Conservation (phyloP, 345 rosid species). For the Eucalyptus lansdowneana region DNA sequence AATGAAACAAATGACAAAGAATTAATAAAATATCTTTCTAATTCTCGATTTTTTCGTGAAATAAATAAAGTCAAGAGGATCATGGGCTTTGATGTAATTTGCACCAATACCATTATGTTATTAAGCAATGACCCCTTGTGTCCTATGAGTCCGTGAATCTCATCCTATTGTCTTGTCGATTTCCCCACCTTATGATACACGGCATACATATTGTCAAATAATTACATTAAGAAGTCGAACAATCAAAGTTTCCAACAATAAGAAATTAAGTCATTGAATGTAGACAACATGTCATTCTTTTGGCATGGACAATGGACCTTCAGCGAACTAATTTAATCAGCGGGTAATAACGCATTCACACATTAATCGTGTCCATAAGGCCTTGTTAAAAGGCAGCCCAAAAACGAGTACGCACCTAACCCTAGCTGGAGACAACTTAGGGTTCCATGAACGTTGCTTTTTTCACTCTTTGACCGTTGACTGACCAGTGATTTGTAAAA, state of each 20-base stretch:
- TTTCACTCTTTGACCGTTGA: not conserved
- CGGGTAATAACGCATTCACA: not conserved
- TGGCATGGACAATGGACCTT: not conserved
- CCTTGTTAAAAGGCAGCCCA: not conserved
- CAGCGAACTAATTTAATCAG: not conserved
- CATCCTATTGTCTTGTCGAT: not conserved
- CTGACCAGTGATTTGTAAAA: not conserved
- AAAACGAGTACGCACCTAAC: not conserved
- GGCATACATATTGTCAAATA: rapidly evolving
- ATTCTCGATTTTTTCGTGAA: not conserved
- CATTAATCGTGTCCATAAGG: not conserved
- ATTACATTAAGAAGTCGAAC: not conserved
- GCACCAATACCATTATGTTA: not conserved
- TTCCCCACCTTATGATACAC: not conserved
- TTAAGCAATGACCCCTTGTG: not conserved
- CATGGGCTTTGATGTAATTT: not conserved
- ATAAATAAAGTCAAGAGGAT: not conserved
- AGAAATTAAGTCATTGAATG: not conserved
- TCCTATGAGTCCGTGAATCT: not conserved
- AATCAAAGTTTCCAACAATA: not conserved
- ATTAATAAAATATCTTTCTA: not conserved
- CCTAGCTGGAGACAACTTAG: not conserved
- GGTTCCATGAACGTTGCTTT: not conserved
- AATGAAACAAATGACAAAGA: not conserved
- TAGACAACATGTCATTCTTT: not conserved